These are phyloP conservation scores for Retiboletus flavoniger DNA, from an alignment of 1,284 basidiomycete genomes.

Conservation along the genomic window DNA sequence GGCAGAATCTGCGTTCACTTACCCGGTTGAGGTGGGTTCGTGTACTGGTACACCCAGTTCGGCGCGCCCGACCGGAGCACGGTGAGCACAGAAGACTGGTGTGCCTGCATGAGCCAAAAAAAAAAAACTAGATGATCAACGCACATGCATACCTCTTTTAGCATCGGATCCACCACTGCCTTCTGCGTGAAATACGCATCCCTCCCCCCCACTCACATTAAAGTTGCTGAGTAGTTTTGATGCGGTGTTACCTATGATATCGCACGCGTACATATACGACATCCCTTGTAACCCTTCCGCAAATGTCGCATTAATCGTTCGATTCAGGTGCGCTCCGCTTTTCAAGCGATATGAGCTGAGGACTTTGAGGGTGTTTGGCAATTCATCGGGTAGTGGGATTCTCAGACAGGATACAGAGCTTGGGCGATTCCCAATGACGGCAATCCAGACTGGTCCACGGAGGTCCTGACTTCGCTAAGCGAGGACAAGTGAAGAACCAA, in stretches of 20 bases:
- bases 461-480: neutral
- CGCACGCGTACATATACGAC: conserved; percentile 61
- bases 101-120: conserved; percentile 53
- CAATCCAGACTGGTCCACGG: no score
- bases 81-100: conserved; percentile 41
- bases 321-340: no score
- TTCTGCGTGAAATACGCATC: conserved; percentile 69
- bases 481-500: neutral
- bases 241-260: conserved; percentile 56
- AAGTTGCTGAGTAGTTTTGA: conserved; percentile 65
- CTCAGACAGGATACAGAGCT: neutral
- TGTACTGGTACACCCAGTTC: conserved; percentile 66
- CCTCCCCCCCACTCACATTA: conserved; percentile 50
- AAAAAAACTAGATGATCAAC: conserved; percentile 40
- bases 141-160: conserved; percentile 72
- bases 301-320: no score
- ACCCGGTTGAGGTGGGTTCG: conserved; percentile 47
- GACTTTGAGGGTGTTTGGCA: neutral
- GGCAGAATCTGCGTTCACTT: conserved; percentile 61
- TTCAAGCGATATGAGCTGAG: neutral
- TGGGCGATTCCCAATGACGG: neutral
- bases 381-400: neutral
- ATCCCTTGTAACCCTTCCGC: no score
- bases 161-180: conserved; percentile 60
- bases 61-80: conserved; percentile 49